Evolutionary conservation across 202 grass and related monocot genomes (phyloP).

Genomic region (Thinopyrum obtusiflorum): DNA sequence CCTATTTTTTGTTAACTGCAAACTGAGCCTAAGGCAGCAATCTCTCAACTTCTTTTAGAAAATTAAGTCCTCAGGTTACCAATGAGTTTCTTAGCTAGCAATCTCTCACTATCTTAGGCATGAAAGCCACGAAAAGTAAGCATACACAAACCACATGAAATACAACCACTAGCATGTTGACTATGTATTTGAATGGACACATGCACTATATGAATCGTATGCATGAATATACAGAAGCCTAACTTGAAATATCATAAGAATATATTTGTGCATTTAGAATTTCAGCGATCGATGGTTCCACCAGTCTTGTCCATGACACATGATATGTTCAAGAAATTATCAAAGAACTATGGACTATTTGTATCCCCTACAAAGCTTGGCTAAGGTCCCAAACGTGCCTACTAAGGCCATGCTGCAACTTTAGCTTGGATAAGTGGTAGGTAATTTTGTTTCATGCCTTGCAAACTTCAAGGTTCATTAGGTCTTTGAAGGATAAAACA

Average conservation of each 20-base stretch:
- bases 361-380: conserved; percentile 5
- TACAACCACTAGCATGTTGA: neutral
- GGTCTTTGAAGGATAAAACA: conserved; percentile 12
- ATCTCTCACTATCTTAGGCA: neutral
- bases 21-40: neutral
- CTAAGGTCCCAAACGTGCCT: neutral
- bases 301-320: neutral
- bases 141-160: neutral
- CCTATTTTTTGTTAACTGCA: neutral
- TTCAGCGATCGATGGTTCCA: neutral
- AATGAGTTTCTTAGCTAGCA: conserved; percentile 8
- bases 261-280: neutral
- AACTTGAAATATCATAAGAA: neutral
- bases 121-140: conserved; percentile 6
- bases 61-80: neutral
- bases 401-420: neutral
- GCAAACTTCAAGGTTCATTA: conserved; percentile 1
- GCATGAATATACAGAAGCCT: neutral
- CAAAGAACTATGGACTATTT: neutral
- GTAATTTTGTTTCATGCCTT: conserved; percentile 15
- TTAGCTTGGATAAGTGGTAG: neutral
- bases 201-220: neutral
- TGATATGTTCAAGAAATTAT: neutral
- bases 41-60: neutral
- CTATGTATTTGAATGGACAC: conserved; percentile 17